phyloP scores from a whole-genome alignment of 768 basidiomycete genomes.

The Mycena amicta region DNA sequence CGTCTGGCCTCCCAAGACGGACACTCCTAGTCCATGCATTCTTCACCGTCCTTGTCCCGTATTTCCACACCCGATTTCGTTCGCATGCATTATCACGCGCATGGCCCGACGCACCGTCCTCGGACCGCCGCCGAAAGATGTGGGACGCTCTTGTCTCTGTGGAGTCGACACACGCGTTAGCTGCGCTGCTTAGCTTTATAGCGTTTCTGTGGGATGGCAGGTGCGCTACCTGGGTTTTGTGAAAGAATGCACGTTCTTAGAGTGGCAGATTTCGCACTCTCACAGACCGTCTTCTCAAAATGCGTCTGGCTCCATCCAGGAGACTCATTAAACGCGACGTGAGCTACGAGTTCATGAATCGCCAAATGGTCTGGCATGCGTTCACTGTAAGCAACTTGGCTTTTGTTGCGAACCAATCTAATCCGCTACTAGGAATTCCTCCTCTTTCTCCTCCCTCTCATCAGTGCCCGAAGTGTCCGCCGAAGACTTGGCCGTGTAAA shows the following conservation, averaged over 20 bases:
- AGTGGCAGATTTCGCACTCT: conserved; percentile 80
- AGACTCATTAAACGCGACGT: conserved; percentile 77
- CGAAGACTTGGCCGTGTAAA: conserved; percentile 50
- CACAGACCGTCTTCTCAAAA: conserved; percentile 72
- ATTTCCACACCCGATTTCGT: conserved; percentile 75
- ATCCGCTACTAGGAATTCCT: conserved; percentile 78
- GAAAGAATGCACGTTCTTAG: too few species aligned
- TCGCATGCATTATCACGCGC: conserved; percentile 76
- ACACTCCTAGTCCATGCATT: conserved; percentile 67
- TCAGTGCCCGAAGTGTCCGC: conserved; percentile 68
- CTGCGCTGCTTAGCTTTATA: conserved; percentile 75
- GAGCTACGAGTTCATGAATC: conserved; percentile 98
- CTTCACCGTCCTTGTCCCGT: conserved; percentile 76
- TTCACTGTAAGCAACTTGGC: conserved; percentile 73
- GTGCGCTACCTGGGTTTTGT: conserved; percentile 48
- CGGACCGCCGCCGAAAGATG: conserved; percentile 68
- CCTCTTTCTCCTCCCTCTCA: conserved; percentile 85
- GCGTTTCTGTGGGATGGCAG: conserved; percentile 85
- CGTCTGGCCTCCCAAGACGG: conserved; percentile 64
- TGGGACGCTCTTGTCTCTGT: conserved; percentile 71
- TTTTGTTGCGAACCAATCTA: conserved; percentile 2
- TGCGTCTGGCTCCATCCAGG: conserved; percentile 75
- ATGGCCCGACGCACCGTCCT: conserved; percentile 90
- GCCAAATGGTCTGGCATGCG: conserved; percentile 99
- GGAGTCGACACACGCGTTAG: conserved; percentile 66